These are phyloP conservation scores for Orbilia ellipsospora DNA, from an alignment of 2,329 filamentous ascomycete species.

Conservation along the genomic window DNA sequence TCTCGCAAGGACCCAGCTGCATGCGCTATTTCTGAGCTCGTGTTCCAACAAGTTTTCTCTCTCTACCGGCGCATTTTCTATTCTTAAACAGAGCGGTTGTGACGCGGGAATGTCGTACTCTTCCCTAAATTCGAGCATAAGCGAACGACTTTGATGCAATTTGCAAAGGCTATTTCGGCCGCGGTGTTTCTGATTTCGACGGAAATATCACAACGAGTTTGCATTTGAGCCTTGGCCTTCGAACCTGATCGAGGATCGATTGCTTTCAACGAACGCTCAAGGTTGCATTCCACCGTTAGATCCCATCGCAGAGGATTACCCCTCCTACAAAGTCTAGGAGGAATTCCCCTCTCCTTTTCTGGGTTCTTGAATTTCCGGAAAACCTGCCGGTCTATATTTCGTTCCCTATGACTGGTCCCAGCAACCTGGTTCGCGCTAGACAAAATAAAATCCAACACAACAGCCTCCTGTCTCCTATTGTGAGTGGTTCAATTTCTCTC, in stretches of 20 bases:
- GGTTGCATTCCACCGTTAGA: neutral
- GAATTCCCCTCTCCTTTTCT: neutral
- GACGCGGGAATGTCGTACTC: too few species aligned
- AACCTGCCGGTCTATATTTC: constrained; percentile 24
- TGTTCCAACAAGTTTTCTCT: constrained; percentile 1
- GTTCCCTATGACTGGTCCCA: constrained; percentile 11
- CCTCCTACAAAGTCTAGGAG: neutral
- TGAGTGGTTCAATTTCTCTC: neutral
- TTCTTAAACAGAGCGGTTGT: constrained; percentile 13
- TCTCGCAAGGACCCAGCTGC: constrained; percentile 3
- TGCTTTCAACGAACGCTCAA: too few species aligned
- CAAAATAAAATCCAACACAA: constrained; percentile 51
- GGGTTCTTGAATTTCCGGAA: neutral
- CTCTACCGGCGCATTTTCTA: constrained; percentile 16
- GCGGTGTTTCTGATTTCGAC: too few species aligned
- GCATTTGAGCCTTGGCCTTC: too few species aligned
- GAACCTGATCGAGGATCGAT: too few species aligned
- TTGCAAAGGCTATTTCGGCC: too few species aligned
- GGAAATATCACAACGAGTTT: too few species aligned
- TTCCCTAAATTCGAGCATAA: too few species aligned
- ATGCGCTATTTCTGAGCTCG: constrained; percentile 38
- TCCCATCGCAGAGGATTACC: neutral
- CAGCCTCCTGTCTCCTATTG: constrained; percentile 5
- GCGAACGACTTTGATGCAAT: too few species aligned
- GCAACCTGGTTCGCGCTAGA: constrained; percentile 22